Conservation (phyloP, 768 basidiomycete species). For the Russula compacta region DNA sequence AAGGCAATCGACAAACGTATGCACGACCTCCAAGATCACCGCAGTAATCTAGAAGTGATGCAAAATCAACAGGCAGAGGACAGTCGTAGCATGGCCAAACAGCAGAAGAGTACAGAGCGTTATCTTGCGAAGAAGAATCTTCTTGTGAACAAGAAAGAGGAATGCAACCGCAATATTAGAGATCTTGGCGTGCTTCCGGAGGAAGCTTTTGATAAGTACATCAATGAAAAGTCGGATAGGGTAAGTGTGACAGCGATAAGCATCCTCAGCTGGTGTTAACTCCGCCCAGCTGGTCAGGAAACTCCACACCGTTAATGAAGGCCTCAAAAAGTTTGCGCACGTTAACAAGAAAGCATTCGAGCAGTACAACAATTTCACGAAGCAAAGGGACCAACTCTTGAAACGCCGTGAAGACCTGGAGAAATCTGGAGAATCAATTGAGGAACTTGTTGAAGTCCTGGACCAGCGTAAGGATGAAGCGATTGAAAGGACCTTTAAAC, state of each 20-base stretch:
- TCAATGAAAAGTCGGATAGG: constrained; percentile 76
- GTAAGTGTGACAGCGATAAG: constrained; percentile 35
- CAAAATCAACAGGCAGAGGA: constrained; percentile 84
- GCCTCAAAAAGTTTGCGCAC: constrained; percentile 91
- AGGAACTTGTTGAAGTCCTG: constrained; percentile 85
- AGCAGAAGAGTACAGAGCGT: constrained; percentile 93
- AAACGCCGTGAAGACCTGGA: constrained; percentile 87
- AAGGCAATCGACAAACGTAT: constrained; percentile 58
- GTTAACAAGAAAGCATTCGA: constrained; percentile 99
- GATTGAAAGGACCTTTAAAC: constrained; percentile 96
- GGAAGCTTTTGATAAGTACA: constrained; percentile 95
- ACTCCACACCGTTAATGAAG: constrained; percentile 86
- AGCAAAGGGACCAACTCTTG: constrained; percentile 87
- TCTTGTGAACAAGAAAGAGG: constrained; percentile 75
- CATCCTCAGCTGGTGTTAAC: neutral
- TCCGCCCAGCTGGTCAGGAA: constrained; percentile 73
- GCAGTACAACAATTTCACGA: constrained; percentile 96
- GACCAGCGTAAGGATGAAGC: constrained; percentile 98
- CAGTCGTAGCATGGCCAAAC: constrained; percentile 72
- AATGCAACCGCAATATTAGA: constrained; percentile 90
- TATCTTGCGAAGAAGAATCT: constrained; percentile 90
- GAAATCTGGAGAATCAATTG: constrained; percentile 79
- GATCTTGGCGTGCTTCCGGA: constrained; percentile 95
- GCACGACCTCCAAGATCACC: constrained; percentile 57
- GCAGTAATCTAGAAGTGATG: constrained; percentile 55